A percentile compares a stretch with the other conserved stretches of the same genome.
phyloP scores from a whole-genome alignment of 331 rosid species.

The Quercus phellos region DNA sequence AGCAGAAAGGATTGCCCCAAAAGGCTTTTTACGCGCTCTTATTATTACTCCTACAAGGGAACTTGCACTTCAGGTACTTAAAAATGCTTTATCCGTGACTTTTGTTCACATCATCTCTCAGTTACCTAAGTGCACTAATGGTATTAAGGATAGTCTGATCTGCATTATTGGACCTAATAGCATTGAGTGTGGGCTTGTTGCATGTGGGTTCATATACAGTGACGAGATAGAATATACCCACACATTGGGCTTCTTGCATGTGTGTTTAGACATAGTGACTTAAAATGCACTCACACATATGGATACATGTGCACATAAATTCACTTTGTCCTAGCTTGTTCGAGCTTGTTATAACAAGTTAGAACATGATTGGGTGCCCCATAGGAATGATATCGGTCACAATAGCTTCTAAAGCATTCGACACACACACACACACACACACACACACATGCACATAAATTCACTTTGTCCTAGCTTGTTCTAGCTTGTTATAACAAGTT shows the following conservation, averaged over 20 bases:
- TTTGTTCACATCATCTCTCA: conserved; percentile 5
- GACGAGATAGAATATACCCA: not conserved
- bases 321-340: not conserved
- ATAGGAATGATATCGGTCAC: not conserved
- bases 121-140: conserved; percentile 15
- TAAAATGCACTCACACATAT: not conserved
- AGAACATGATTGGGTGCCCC: not conserved
- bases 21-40: conserved; percentile 71
- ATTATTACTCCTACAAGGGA: conserved; percentile 94
- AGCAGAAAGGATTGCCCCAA: conserved; percentile 40
- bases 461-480: not conserved
- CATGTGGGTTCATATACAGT: not conserved
- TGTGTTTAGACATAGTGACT: not conserved
- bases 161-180: not conserved
- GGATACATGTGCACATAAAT: not conserved
- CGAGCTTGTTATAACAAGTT: no score
- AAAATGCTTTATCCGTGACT: conserved; percentile 12
- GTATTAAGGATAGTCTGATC: not conserved
- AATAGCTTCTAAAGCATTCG: no score
- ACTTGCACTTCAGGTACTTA: conserved; percentile 85
- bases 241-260: not conserved
- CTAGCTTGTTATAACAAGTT: not conserved
- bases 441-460: not conserved
- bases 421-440: not conserved
- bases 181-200: not conserved